Percentiles rank a stretch among this genome's conserved stretches.
Conservation (phyloP, 2,329 filamentous ascomycete genomes). For the Onygenales sp. region DNA sequence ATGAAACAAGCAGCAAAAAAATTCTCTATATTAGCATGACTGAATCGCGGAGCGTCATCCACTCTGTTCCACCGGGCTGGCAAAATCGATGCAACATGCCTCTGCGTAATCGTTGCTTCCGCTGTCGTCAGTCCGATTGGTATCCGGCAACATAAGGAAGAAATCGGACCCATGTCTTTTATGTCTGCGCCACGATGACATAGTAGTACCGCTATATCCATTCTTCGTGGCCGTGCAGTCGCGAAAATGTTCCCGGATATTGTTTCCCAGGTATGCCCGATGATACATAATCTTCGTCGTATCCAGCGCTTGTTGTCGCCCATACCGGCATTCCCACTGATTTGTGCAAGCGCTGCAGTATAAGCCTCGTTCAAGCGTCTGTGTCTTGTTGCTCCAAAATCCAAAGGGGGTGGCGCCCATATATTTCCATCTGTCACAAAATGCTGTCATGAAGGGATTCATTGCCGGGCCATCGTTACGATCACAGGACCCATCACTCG, state of each 20-base stretch:
- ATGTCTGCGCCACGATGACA: not conserved
- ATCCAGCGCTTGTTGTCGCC: too few species aligned
- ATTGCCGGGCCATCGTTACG: too few species aligned
- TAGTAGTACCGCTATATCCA: not conserved
- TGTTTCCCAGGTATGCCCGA: not conserved
- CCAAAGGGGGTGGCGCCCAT: not conserved
- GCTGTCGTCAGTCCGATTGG: too few species aligned
- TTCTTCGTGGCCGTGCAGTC: not conserved
- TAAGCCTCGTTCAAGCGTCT: not conserved
- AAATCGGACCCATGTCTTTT: not conserved
- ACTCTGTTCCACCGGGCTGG: too few species aligned
- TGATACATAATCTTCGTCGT: too few species aligned
- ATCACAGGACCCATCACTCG: too few species aligned
- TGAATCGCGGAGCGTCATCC: too few species aligned
- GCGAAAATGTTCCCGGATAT: not conserved
- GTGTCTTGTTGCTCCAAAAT: not conserved
- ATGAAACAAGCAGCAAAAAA: too few species aligned
- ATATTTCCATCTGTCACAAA: not conserved
- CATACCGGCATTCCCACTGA: not conserved
- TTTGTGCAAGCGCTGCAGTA: not conserved
- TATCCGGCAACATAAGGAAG: not conserved
- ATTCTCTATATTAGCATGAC: too few species aligned
- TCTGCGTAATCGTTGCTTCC: too few species aligned
- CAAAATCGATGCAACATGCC: too few species aligned
- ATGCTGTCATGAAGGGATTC: too few species aligned